These are phyloP conservation scores for Neckera pumila DNA, from an alignment of 225 moss, liverwort and hornwort species.

Conservation along the genomic window DNA sequence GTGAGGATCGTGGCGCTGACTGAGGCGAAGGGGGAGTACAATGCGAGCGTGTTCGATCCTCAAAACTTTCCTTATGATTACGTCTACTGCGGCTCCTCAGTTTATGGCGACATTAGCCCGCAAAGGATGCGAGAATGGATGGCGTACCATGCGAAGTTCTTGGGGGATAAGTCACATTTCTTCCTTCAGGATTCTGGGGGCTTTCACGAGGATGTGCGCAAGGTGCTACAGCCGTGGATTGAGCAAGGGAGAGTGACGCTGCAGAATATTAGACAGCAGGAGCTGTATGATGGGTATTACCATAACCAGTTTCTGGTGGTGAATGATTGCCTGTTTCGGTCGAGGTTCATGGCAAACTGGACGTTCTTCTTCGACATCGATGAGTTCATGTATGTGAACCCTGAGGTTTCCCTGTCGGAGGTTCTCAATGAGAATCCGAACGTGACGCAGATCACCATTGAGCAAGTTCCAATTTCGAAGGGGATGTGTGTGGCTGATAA, in stretches of 20 bases:
- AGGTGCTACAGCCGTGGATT: constrained; percentile 47
- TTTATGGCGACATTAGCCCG: constrained; percentile 35
- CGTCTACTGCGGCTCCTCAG: constrained; percentile 39
- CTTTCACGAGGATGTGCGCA: constrained; percentile 24
- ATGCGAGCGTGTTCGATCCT: constrained; percentile 22
- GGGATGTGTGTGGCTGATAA: constrained; percentile 27
- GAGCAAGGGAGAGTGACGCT: constrained; percentile 24
- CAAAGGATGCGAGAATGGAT: constrained; percentile 50
- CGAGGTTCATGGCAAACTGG: constrained; percentile 44
- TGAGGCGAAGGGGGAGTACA: constrained; percentile 21
- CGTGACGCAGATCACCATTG: constrained; percentile 24
- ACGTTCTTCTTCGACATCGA: constrained; percentile 59
- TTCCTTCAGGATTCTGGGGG: constrained; percentile 41
- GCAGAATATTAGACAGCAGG: constrained; percentile 34
- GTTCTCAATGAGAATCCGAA: constrained; percentile 16
- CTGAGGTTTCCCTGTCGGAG: neutral
- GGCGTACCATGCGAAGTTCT: constrained; percentile 39
- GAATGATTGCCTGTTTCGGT: constrained; percentile 45
- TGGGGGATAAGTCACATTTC: constrained; percentile 32
- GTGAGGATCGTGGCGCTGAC: constrained; percentile 17
- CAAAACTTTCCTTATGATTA: constrained; percentile 24
- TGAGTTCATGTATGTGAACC: constrained; percentile 35
- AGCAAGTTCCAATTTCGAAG: constrained; percentile 25
- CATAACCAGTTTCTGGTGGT: constrained; percentile 36
- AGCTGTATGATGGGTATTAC: constrained; percentile 32